These are phyloP conservation scores for Chaetoceros muelleri DNA, from an alignment of 108 stramenopile genomes.

Conservation along the genomic window DNA sequence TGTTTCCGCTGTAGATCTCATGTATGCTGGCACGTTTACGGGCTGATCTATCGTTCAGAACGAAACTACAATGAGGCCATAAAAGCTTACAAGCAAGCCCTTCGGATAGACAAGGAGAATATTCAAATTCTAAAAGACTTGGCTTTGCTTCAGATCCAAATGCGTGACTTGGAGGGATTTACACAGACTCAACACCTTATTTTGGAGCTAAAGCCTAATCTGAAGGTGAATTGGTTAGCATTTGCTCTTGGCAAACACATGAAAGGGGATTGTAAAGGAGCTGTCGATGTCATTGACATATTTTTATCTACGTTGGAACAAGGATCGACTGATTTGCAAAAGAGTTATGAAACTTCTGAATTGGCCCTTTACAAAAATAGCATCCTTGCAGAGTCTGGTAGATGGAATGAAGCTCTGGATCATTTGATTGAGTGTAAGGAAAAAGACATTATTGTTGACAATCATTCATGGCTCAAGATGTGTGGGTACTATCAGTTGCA, in stretches of 20 bases:
- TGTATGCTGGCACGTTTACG: constrained; percentile 99
- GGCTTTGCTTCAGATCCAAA: constrained; percentile 84
- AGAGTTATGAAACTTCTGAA: constrained; percentile 85
- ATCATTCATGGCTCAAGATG: constrained; percentile 47
- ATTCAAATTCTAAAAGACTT: constrained; percentile 94
- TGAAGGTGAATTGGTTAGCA: constrained; percentile 88
- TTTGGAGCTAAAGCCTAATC: constrained; percentile 69
- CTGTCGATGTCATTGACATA: constrained; percentile 80
- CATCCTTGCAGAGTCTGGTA: constrained; percentile 70
- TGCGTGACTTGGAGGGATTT: constrained; percentile 90
- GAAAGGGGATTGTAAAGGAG: constrained; percentile 61
- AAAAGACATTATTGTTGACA: constrained; percentile 70
- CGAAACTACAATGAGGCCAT: constrained; percentile 94
- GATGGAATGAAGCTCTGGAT: constrained; percentile 63
- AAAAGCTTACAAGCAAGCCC: constrained; percentile 96
- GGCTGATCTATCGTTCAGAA: constrained; percentile 89
- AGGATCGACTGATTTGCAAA: constrained; percentile 47
- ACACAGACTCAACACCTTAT: constrained; percentile 76
- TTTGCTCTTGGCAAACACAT: constrained; percentile 90
- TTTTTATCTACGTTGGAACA: constrained; percentile 69
- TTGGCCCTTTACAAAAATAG: constrained; percentile 85
- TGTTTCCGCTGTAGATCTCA: constrained; percentile 50
- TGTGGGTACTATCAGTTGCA: constrained; percentile 62
- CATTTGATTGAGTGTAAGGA: constrained; percentile 58
- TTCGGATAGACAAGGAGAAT: constrained; percentile 86